Evolutionary conservation across 805 yeast species (phyloP).

Genomic region (Candida chilensis): DNA sequence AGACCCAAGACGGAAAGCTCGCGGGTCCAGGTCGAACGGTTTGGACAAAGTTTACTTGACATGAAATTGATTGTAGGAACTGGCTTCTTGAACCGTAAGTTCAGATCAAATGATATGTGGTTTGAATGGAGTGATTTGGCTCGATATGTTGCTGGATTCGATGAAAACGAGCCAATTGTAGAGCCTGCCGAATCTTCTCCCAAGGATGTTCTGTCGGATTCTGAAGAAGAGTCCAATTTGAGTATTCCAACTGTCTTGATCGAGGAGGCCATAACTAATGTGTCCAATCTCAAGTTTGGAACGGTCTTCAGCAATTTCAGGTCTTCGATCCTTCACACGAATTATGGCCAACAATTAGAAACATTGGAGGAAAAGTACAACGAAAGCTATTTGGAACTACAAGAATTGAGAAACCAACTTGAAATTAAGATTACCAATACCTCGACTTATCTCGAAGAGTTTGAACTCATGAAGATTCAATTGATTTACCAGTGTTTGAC

Average conservation of each 20-base stretch:
- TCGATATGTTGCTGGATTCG: constrained; percentile 7
- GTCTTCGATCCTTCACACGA: constrained; percentile 17
- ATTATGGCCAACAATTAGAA: constrained; percentile 15
- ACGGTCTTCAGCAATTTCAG: constrained; percentile 23
- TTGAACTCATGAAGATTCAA: constrained; percentile 24
- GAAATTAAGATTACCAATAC: constrained; percentile 15
- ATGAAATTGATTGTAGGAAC: constrained; percentile 19
- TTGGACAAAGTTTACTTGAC: constrained; percentile 29
- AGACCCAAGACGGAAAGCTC: constrained; percentile 15
- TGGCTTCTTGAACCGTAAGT: constrained; percentile 19
- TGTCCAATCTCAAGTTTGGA: constrained; percentile 15
- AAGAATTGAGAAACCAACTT: constrained; percentile 16
- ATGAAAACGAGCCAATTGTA: background rate
- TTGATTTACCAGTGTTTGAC: constrained; percentile 20
- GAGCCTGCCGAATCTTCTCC: background rate
- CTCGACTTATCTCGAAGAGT: constrained; percentile 16
- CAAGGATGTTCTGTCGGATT: background rate
- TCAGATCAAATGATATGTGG: constrained; percentile 32
- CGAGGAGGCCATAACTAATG: constrained; percentile 8
- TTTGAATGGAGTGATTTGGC: constrained; percentile 32
- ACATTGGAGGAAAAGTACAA: constrained; percentile 20
- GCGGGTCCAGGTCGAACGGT: constrained; percentile 22
- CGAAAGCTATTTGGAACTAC: constrained; percentile 22
- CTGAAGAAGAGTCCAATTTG: background rate
- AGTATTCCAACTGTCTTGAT: constrained; percentile 1